Evolutionary conservation across 768 basidiomycete species (phyloP), one percentile per base, ranked within the genome.

Genomic region (Kwoniella newhampshirensis): DNA sequence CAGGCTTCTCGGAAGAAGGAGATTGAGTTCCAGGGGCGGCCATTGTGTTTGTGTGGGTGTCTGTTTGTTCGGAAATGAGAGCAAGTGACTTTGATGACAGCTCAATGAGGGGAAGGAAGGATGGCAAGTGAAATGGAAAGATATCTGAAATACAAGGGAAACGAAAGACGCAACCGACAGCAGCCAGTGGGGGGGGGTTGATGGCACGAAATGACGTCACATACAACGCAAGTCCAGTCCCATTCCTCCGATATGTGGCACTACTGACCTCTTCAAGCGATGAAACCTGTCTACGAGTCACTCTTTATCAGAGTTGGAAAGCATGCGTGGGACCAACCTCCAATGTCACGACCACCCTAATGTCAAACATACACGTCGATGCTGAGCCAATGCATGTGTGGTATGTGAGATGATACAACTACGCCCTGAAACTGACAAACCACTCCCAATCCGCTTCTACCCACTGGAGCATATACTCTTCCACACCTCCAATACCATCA

Each of bases 391-490:
- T 41, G 40, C 40, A 41, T 41, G 17, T n/a, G 7, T n/a, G 40
- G 7, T 41, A 21, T 41, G 36, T 41, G 8, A 41, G 7, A n/a
- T 17, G 21, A 5, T 41, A 21, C 40, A 32, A 21, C 39, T 50
- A 54, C 20, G 42, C 47, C 6, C 50, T 37, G 40, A 27, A 55
- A 37, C 30, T 60, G 3, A 63, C 64, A 39, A 74, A 75, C 43
- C 60, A 67, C 8, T 64, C 66, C 75, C 75, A 77, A 52, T 79
- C 73, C 64, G 68, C 70, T 47, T 77, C 74, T n/a, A 78, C 77
- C 50, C 61, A 63, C 17, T 54, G 58, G 37, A 96, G 78, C 90
- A 96, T 92, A 68, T 89, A 92, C 54, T 92, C 90, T 37, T 86
- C 85, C 17, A 87, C 80, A 8, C 84, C 86, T 15, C 89, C 89